Base-by-base conservation (phyloP, 106 monocot genomes). In the Amphibolis antarctica region DNA sequence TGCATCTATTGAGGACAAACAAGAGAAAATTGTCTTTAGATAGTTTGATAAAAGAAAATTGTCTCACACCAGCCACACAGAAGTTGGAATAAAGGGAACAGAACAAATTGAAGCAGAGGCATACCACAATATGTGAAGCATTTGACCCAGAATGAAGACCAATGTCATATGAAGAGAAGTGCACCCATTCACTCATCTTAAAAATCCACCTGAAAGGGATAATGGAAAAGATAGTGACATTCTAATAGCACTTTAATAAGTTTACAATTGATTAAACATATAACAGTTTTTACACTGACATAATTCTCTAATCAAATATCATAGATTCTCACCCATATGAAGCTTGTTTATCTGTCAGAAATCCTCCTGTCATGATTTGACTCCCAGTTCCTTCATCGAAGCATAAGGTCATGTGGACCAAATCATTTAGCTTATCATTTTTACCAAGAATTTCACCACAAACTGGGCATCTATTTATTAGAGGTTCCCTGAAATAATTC, bases 381-480 rank as follows among this genome's bases (percentile, higher is more conserved):
- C 86, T 96, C 71, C 94, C 94, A 66, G 94, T 96, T 68, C 94
- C 94, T 78, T 96, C 94, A 57, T 96, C 94, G 64, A 96, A 96
- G 65, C 94, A 96, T 72, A 96, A 76, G 43, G 83, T 84, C 75
- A 96, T 67, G 74, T 96, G 94, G 57, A 96, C 86, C 22, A 96
- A 76, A 74, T 66, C 89, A 80, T 96, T 96, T 69, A 96, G 71
- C 68, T 76, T 81, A 63, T 84, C 74, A 59, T 71, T 74, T 25
- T 89, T 86, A 3, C 82, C 86, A 80, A 96, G 86, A 78, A 50
- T 60, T 71, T 96, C 94, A 53, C 89, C 89, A 71, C 94, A 96
- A 60, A 96, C 94, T 75, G 94, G 94, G 62, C 94, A 96, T 55
- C 44, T 86, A 72, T 81, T 96, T 24, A 96, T 89, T 59, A 96